Conservation (phyloP, 2,329 filamentous ascomycete species). For the Sarocladium kiliense region DNA sequence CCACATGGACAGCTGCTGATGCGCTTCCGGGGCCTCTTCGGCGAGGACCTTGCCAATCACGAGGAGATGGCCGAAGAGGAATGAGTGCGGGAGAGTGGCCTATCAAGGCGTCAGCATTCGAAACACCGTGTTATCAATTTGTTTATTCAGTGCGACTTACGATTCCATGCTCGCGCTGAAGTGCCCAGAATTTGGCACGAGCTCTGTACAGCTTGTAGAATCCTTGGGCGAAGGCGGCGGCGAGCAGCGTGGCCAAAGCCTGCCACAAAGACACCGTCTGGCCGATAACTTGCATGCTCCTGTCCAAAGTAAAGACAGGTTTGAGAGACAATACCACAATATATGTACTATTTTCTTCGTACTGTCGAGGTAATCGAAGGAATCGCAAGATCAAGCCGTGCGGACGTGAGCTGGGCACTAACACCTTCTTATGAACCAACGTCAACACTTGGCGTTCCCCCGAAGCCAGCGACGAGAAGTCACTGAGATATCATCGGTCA, state of each 20-base stretch:
- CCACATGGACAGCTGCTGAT: neutral
- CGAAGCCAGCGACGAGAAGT: too few relatives aligned
- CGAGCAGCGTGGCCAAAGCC: neutral
- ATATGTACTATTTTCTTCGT: too few relatives aligned
- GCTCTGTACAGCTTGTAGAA: neutral
- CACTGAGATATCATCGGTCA: too few relatives aligned
- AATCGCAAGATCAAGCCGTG: too few relatives aligned
- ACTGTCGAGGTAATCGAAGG: too few relatives aligned
- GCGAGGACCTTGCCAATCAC: conserved; percentile 11
- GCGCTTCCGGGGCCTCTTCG: neutral
- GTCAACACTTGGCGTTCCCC: too few relatives aligned
- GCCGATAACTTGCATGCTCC: neutral
- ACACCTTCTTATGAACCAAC: too few relatives aligned
- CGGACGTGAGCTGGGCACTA: too few relatives aligned
- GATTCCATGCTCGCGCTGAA: neutral
- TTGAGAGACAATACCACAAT: too few relatives aligned
- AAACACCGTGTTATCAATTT: too few relatives aligned
- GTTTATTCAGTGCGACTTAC: neutral
- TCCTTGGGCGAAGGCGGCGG: neutral
- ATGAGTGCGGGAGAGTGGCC: conserved; percentile 13
- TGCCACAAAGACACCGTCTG: neutral
- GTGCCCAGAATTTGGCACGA: neutral
- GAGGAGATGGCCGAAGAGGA: conserved; percentile 14
- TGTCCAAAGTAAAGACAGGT: too few relatives aligned
- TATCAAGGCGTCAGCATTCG: neutral